Evolutionary conservation across 495 filamentous ascomycete genomes (phyloP), one percentile per base, ranked within the genome.

Genomic region (Xylaria curta): DNA sequence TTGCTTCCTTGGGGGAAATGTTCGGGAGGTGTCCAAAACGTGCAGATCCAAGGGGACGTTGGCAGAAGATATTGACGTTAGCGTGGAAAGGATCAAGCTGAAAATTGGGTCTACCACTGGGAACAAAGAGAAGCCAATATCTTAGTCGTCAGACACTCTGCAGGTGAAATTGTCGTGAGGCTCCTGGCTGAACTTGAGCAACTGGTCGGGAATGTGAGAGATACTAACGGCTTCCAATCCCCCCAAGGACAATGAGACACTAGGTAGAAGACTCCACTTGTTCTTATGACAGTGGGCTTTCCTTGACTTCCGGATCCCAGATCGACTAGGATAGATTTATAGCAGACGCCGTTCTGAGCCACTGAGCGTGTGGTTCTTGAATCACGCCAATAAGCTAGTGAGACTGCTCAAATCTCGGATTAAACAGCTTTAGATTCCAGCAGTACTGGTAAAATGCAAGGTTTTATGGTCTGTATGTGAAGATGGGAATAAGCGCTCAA

Each of bases 101-200:
- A 77, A 66, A 70, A 73, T 63, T 63, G 72, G 72, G 42, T 74
- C 71, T 21, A 44, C 65, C 63, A 59, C 72, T 49, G 71, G 71
- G 63, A 73, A 78, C 75, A 79, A 79, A 79, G 75, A 75, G 75
- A 71, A 69, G 38, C 61, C 68, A 74, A 76, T 76, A 72, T 75
- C 64, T 72, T 62, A 67, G 66, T 69, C 72, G 75, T 74, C 66
- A 72, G 75, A 74, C n/a, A 59, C 46, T 56, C 61, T 71, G 69
- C 46, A 31, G 60, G 62, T 49, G 58, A 70, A 40, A 61, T 53
- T 63, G 38, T 24, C n/a, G 42, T 26, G 72, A 68, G 73, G 68
- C 73, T 77, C 46, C 72, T 31, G 72, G 61, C 44, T 46, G 67
- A 42, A 51, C 38, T 75, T 36, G 69, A 62, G 72, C 69, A 71